Evolutionary conservation across 2,329 filamentous ascomycete genomes (phyloP), one percentile per base, ranked within the genome.

Genomic region (Dothideomycetes sp.): DNA sequence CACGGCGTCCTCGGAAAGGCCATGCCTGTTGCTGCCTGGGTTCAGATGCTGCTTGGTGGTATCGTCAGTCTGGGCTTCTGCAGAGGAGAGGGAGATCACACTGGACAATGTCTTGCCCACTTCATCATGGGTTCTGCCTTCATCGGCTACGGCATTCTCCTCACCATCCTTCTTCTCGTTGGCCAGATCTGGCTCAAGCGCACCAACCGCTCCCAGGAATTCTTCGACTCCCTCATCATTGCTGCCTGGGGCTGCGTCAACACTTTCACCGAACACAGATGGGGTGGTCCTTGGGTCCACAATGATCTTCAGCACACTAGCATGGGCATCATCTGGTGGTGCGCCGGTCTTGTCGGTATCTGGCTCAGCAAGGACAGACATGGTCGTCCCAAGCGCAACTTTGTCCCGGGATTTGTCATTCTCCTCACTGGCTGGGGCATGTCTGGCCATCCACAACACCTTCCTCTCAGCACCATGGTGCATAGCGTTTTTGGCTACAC

Each of bases 321-420:
- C n/a, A 96, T 98, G 89, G 91, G 91, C n/a, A 77, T 98, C 46
- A 79, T 98, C 37, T 98, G 91, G 91, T 98, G 89, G 89, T 84
- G 79, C 52, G 89, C 91, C 5, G 91, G 91, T 17, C 66, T 98
- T 19, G 74, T 89, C 9, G 91, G 91, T 31, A 73, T 98, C 38
- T 98, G 89, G 91, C 70, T 98, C 30, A 94, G 86, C 58, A 75
- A 77, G 46, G 85, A 81, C 56, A 77, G 85, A 41, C 79, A 89
- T 47, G 89, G 91, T 37, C 72, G 77, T 31, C 88, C 91, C 7
- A 87, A 89, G 69, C 77, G 91, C 50, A 98, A 98, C 64, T 77
- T 98, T 45, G 79, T 98, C 40, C 91, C 91, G 1, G 88, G 78
- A 10, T 83, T 96, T 47, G 86, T 98, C 42, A 84, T 98, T 44